Evolutionary conservation across 257 asterid genomes (phyloP).

Genomic region (Linaria vulgaris): DNA sequence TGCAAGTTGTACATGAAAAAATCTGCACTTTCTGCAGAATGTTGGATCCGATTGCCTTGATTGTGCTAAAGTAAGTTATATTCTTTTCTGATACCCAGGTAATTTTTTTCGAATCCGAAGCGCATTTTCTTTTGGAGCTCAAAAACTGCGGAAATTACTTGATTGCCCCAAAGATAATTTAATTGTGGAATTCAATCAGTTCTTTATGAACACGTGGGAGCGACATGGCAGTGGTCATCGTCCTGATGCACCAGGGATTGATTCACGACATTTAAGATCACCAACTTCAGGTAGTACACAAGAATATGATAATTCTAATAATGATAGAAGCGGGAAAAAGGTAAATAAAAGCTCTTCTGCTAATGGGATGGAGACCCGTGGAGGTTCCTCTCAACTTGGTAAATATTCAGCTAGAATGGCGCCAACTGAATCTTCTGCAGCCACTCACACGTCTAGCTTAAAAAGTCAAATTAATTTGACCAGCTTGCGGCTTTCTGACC

Average conservation of each 20-base stretch:
- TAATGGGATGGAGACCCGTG: conserved; percentile 33
- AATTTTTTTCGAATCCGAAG: conserved; percentile 88
- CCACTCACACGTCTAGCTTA: conserved; percentile 46
- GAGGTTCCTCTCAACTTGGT: conserved; percentile 41
- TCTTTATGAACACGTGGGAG: conserved; percentile 87
- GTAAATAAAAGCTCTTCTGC: conserved; percentile 38
- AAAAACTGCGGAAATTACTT: conserved; percentile 69
- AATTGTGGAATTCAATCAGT: conserved; percentile 70
- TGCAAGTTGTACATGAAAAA: conserved; percentile 12
- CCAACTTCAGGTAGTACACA: conserved; percentile 42
- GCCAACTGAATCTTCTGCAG: conserved; percentile 42
- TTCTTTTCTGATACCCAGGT: conserved; percentile 47
- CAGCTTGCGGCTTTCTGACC: conserved; percentile 43
- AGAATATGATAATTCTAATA: conserved; percentile 43
- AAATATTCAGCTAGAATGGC: conserved; percentile 38
- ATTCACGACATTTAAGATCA: conserved; percentile 38
- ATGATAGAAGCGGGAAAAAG: conserved; percentile 33
- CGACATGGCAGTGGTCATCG: conserved; percentile 88
- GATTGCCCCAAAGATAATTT: conserved; percentile 65
- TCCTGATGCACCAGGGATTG: conserved; percentile 79
- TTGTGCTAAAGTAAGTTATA: conserved; percentile 10
- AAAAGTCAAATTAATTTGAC: conserved; percentile 44
- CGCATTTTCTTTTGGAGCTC: conserved; percentile 94
- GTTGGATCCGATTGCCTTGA: neutral
- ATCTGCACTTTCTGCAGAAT: neutral